These are phyloP conservation scores for Raddia distichophylla DNA, from an alignment of 176 grass and related monocot species.

Conservation along the genomic window DNA sequence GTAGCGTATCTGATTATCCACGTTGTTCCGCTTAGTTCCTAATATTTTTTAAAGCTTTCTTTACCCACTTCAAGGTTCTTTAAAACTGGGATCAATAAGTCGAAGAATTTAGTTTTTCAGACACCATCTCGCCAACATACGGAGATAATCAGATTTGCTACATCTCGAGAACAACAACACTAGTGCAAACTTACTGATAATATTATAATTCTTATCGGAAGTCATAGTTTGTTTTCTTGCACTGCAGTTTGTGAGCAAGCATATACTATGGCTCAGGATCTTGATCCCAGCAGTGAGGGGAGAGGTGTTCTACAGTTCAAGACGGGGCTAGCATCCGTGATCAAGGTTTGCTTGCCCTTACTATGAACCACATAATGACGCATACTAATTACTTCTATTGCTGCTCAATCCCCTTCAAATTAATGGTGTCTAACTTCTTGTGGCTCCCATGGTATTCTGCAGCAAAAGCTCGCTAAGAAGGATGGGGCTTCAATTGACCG, in stretches of 20 bases:
- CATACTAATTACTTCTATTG: neutral
- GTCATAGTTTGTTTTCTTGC: neutral
- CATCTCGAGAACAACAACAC: neutral
- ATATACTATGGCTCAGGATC: conserved; percentile 76
- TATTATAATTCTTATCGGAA: neutral
- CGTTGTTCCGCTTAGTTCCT: too few species aligned
- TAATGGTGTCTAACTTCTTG: conserved; percentile 4
- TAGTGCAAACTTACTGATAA: neutral
- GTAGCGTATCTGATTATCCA: too few species aligned
- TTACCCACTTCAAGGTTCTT: too few species aligned
- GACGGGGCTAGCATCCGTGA: conserved; percentile 78
- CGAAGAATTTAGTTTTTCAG: too few species aligned
- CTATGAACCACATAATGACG: neutral
- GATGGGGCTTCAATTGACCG: conserved; percentile 61
- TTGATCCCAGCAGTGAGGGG: conserved; percentile 76
- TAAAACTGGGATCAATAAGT: too few species aligned
- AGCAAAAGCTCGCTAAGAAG: conserved; percentile 88
- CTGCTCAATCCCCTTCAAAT: neutral
- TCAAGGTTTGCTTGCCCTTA: conserved; percentile 63
- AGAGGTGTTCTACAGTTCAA: conserved; percentile 92
- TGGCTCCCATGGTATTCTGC: conserved; percentile 38
- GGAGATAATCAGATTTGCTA: too few species aligned
- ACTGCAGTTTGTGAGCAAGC: conserved; percentile 82
- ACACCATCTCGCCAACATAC: too few species aligned
- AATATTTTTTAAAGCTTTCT: too few species aligned